Evolutionary conservation across 1,284 basidiomycete species (phyloP).

Genomic region (Rhodotorula mucilaginosa): DNA sequence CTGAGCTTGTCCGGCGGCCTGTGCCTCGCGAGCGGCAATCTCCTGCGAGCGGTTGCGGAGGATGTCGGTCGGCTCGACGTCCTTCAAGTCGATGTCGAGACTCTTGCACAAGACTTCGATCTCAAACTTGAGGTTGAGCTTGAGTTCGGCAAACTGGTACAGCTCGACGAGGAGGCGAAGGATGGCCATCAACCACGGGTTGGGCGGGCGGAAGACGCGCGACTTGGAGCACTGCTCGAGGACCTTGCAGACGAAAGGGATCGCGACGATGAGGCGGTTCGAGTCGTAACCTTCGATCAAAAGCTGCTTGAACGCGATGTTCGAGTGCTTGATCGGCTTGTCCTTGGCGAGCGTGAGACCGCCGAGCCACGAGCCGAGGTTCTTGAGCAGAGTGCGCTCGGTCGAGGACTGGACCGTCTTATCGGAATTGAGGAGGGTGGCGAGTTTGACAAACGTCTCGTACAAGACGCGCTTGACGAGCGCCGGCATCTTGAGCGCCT

Average conservation of each 20-base stretch:
- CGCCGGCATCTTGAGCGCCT: constrained; percentile 65
- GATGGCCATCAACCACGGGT: constrained; percentile 97
- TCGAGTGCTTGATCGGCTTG: constrained; percentile 87
- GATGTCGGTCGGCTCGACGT: constrained; percentile 78
- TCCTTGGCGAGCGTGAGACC: constrained; percentile 88
- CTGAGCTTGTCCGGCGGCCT: constrained; percentile 47
- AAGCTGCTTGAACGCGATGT: constrained; percentile 93
- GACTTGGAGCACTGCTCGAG: constrained; percentile 87
- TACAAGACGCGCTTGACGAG: constrained; percentile 78
- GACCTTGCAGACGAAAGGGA: constrained; percentile 97
- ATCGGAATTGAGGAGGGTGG: constrained; percentile 84
- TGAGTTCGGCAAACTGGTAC: constrained; percentile 94
- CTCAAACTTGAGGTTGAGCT: constrained; percentile 97
- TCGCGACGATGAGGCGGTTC: constrained; percentile 86
- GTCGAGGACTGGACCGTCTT: constrained; percentile 78
- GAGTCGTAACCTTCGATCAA: constrained; percentile 93
- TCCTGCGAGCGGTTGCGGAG: constrained; percentile 62
- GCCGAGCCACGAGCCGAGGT: constrained; percentile 92
- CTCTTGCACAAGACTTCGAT: constrained; percentile 96
- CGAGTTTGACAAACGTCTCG: constrained; percentile 88
- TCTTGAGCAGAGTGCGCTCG: constrained; percentile 87
- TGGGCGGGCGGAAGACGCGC: constrained; percentile 89
- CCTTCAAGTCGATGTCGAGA: constrained; percentile 81
- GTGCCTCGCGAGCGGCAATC: constrained; percentile 48
- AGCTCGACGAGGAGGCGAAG: constrained; percentile 88